Base-by-base conservation (phyloP, 106 monocot genomes). In the Platanthera zijinensis region DNA sequence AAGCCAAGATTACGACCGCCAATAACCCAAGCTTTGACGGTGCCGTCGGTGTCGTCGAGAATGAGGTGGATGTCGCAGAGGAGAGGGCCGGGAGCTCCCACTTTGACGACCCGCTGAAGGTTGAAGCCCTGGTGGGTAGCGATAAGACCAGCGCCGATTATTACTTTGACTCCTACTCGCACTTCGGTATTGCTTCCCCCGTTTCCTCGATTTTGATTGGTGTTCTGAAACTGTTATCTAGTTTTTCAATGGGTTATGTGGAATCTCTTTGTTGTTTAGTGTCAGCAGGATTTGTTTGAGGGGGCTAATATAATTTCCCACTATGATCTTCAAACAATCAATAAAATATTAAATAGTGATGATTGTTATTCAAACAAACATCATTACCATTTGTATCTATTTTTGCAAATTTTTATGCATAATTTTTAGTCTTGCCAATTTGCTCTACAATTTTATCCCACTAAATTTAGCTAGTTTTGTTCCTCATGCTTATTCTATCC, bases 121-220 rank as follows among this genome's bases (percentile, higher is more conserved):
- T 69, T 25, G 67, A 82, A 28, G 67, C 66, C 50, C 57, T 89
- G 0, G 74, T 89, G 45, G 92, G 92, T 21, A 78, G 83, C 73
- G 95, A 95, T 25, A 86, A 95, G 78, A 95, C 95, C 75, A 95
- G 95, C 85, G 95, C 95, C 62, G 95, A 95, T 73, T 95, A 95
- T 74, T 95, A 95, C 80, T 95, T 95, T 80, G 95, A 95, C 69
- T 95, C 95, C 72, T 95, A 95, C 81, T 95, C 95, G 21, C 95
- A 95, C 69, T 95, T 95, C 56, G 95, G 95, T 95, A 75, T 17
- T 22, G 15, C 72, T 48, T 72, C 54, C 17, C 7, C 49, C 50
- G 14, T 10, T 54, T 14, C 73, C 22, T 48, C 22, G 47, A 46
- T 15, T 70, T 48, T 10, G 17, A 25, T 39, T 48, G 10, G 62